Percentiles rank a stretch among this genome's conserved stretches.
These are phyloP conservation scores for Fusarium verrucosum DNA, from an alignment of 2,329 filamentous ascomycete species.

Conservation along the genomic window DNA sequence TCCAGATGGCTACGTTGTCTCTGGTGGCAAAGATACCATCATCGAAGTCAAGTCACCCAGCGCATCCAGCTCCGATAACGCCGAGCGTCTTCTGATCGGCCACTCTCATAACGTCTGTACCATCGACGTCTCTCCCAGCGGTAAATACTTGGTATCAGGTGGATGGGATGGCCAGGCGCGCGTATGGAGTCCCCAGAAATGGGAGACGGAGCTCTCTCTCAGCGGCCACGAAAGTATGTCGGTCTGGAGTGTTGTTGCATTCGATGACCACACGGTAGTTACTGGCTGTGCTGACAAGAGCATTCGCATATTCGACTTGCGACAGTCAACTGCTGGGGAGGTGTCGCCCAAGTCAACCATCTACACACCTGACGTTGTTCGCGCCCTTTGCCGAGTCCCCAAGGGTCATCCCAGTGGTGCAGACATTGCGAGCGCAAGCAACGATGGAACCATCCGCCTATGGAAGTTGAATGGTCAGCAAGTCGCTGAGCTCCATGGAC, in stretches of 20 bases:
- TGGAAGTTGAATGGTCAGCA: conserved; percentile 85
- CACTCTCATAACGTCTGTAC: conserved; percentile 90
- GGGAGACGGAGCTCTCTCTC: conserved; percentile 78
- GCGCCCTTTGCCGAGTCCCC: conserved; percentile 87
- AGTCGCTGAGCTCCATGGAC: conserved; percentile 81
- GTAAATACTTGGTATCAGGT: conserved; percentile 83
- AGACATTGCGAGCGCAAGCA: conserved; percentile 94
- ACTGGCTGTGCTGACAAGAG: conserved; percentile 93
- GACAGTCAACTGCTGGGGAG: conserved; percentile 65
- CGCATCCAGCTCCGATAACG: conserved; percentile 74
- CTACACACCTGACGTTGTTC: conserved; percentile 81
- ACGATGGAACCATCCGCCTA: conserved; percentile 87
- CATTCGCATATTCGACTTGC: conserved; percentile 83
- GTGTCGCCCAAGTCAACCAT: conserved; percentile 64
- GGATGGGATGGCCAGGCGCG: conserved; percentile 93
- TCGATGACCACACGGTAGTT: conserved; percentile 81
- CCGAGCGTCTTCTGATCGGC: conserved; percentile 85
- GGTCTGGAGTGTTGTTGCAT: conserved; percentile 91
- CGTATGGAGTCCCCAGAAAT: conserved; percentile 85
- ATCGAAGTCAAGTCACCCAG: conserved; percentile 86
- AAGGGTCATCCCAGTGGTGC: conserved; percentile 79
- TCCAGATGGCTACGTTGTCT: conserved; percentile 83
- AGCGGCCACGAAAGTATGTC: conserved; percentile 77
- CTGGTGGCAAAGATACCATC: conserved; percentile 89
- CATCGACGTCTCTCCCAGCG: conserved; percentile 78